Evolutionary conservation across 352 stramenopile species (phyloP).

Genomic region (Phytophthora palmivora): DNA sequence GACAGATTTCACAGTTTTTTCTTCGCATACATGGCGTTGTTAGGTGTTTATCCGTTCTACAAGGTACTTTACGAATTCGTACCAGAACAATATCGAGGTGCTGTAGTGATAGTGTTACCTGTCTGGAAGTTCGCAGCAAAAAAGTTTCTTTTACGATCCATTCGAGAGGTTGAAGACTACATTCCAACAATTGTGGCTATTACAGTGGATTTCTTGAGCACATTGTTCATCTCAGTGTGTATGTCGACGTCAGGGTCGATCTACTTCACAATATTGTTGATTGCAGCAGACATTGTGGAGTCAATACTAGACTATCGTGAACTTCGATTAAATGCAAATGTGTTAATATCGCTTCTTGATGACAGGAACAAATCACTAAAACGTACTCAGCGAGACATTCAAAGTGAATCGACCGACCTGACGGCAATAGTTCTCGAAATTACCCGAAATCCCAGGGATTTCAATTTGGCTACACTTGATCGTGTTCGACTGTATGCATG

Average conservation of each 20-base stretch:
- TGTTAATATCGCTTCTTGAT: no score
- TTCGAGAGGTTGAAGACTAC: neutral
- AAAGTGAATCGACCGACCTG: no score
- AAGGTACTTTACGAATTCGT: conserved; percentile 7
- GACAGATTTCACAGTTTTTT: neutral
- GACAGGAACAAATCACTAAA: no score
- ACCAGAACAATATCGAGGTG: neutral
- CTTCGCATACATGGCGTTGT: neutral
- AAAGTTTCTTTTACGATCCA: neutral
- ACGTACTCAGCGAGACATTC: no score
- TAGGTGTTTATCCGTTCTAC: conserved; percentile 5
- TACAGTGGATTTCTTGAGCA: no score
- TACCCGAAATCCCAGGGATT: no score
- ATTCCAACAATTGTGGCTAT: neutral
- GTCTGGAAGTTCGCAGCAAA: neutral
- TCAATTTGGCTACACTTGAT: no score
- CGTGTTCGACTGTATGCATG: no score
- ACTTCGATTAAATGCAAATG: neutral
- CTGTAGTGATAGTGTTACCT: conserved; percentile 1
- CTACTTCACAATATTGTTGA: neutral
- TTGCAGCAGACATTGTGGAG: neutral
- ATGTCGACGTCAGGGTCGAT: conserved; percentile 16
- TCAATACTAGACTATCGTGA: conserved; percentile 6
- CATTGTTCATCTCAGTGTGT: conserved; percentile 26
- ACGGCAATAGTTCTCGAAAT: no score